Evolutionary conservation across 139 green algal genomes (phyloP), one percentile per base, ranked within the genome.

Genomic region (Microglena sp.): DNA sequence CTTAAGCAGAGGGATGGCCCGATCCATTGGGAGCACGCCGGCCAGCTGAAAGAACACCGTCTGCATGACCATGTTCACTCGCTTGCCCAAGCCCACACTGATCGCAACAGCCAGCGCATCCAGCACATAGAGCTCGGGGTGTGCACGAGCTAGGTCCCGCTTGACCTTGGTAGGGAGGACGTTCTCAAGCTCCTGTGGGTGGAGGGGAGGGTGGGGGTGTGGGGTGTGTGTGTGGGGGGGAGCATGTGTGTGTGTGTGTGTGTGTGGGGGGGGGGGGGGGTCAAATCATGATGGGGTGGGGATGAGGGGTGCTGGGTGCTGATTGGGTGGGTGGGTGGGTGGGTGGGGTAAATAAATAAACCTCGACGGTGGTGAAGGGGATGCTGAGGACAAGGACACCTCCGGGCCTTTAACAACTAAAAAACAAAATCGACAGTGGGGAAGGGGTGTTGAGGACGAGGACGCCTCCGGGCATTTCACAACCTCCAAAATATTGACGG

Each of bases 41-140:
- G 55, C 68, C 8, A 86, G 76, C 40, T 74, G 45, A 62, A 86
- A 86, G 79, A 86, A 86, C n/a, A 70, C 73, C 4, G 76, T 72
- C 68, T 86, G 79, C 79, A 86, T 82, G 31, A 83, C 74, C 76
- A 83, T 83, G 73, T 86, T 86, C 44, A 83, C 71, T 57, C 72
- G 76, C 64, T 80, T 78, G 45, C 79, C 79, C 32, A 86, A 70
- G 18, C 76, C 73, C 0, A 64, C 63, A 21, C 35, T 60, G 21
- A 73, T 64, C 21, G 75, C 79, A 28, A 83, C 73, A 6, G 56
- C 59, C 27, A 64, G 61, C 1, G 70, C 79, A 33, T 84, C 68
- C 1, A 83, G 62, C 28, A 69, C 28, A 58, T 83, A 83, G 35
- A 75, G 30, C 63, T 66, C 44, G 22, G 67, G 64, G 33, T 69